Evolutionary conservation across 2,329 filamentous ascomycete species (phyloP), one percentile per base, ranked within the genome.

Genomic region (Aspergillus sp.): DNA sequence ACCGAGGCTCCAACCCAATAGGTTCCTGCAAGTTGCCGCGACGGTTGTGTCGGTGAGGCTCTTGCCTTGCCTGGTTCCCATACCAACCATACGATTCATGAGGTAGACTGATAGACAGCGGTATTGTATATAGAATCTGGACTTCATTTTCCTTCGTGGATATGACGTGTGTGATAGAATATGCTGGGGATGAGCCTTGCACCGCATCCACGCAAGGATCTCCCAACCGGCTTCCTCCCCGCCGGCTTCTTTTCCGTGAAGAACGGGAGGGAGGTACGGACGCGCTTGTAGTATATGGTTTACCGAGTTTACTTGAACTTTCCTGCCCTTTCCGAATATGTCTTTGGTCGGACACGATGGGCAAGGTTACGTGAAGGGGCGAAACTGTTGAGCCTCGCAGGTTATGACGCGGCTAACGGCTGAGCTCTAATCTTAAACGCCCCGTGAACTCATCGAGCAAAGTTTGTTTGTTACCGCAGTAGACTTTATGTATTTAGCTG

Each of bases 81-180:
- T 41, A 24, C 31, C 7, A 15, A 31, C 19, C 45, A n/a, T 47
- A 48, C 33, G 37, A 55, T 44, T 50, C 45, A 52, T 52, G 49
- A 46, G 14, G 33, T 54, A 57, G 56, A 52, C n/a, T 31, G 27
- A 47, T 55, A 55, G 45, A 56, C 57, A 41, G 39, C 31, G 47
- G 33, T 50, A 57, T 27, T 49, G 49, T 50, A 51, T 39, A 59
- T 56, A 59, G 45, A 57, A 46, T 24, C 39, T 23, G 19, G 27
- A 48, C 21, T 45, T 39, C 27, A 44, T 23, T 33, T 57, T 50
- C 27, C 27, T 31, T 31, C 27, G 27, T 31, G 27, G 31, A 52
- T 48, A 40, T 57, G 55, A 57, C 55, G 27, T 31, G 27, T 31
- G 27, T 31, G 27, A 31, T 39, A 43, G 31, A 41, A 23, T 15